Evolutionary conservation across 2,329 filamentous ascomycete genomes (phyloP), one percentile per base, ranked within the genome.

Genomic region (Oidium heveae): DNA sequence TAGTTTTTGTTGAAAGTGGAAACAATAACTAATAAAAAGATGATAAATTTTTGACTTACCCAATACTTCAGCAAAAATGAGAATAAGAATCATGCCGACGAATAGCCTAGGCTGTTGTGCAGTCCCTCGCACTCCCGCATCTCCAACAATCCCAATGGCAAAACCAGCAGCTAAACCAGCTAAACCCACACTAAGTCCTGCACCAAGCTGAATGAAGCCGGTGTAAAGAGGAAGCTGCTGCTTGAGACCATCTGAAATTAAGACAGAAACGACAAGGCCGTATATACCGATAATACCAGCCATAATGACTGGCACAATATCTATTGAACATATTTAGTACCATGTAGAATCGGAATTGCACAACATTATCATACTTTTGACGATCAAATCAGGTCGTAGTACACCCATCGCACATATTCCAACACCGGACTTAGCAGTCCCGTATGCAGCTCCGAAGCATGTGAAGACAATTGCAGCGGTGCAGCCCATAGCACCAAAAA

Each of bases 201-300:
- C 84, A 70, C 84, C 84, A 58, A 89, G 78, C 69, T 89, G 85
- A 65, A 89, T 85, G 72, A 89, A 88, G 57, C 82, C 81, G 55
- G 84, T 86, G 71, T 82, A 89, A 58, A 91, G 75, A 57, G 84
- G 74, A 58, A 83, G 71, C 60, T 77, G 67, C 70, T 89, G 84
- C 63, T 74, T 75, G 60, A 91, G 73, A 64, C 79, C 80, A 68
- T 86, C 84, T 66, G 85, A 87, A 67, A 91, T 86, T 65, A 91
- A 72, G 68, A 91, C 85, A 18, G 85, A 88, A 58, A 89, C 84
- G 71, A 91, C 85, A 61, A 91, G 77, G 65, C 85, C 85, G 74
- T 91, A 98, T 71, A 98, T 96, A 84, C 86, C 91, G 72, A 98
- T 96, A 72, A 98, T 98, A 96, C 91, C 91, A 76, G 91, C 91